phyloP scores from a whole-genome alignment of 148 eudicot species.

The Bassia scoparia region DNA sequence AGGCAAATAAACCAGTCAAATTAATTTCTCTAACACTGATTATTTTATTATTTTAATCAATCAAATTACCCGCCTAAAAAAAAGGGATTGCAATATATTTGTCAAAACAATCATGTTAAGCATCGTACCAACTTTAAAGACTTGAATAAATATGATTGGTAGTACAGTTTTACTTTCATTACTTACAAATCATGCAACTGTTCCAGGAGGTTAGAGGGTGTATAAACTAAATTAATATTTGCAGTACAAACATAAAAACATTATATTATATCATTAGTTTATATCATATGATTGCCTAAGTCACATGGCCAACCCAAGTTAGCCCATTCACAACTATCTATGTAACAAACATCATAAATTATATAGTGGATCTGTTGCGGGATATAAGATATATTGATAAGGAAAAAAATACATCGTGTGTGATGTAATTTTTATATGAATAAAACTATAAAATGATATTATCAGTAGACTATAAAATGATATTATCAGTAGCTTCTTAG shows the following conservation, averaged over 20 bases:
- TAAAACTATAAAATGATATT: no score
- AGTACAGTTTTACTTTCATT: neutral
- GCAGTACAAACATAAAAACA: slow-evolving; percentile 16
- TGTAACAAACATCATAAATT: slow-evolving; percentile 16
- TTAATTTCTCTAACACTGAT: no score
- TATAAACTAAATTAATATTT: neutral
- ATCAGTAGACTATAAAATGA: no score
- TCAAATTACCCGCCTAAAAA: neutral
- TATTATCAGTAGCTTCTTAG: no score
- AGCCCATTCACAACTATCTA: slow-evolving; percentile 35
- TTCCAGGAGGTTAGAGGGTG: neutral
- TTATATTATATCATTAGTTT: neutral
- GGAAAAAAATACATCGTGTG: no score
- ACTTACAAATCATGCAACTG: slow-evolving; percentile 12
- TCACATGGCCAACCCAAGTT: slow-evolving; percentile 35
- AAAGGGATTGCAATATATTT: neutral
- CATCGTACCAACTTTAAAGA: slow-evolving; percentile 1
- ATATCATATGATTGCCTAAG: slow-evolving; percentile 29
- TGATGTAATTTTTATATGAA: no score
- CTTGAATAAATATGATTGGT: neutral
- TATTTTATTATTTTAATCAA: no score
- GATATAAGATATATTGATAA: no score
- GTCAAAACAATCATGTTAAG: neutral
- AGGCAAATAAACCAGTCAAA: neutral
- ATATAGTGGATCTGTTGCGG: neutral